A percentile compares a stretch with the other conserved stretches of the same genome.
Conservation (phyloP, 257 asterid species). For the Penstemon barbatus region DNA sequence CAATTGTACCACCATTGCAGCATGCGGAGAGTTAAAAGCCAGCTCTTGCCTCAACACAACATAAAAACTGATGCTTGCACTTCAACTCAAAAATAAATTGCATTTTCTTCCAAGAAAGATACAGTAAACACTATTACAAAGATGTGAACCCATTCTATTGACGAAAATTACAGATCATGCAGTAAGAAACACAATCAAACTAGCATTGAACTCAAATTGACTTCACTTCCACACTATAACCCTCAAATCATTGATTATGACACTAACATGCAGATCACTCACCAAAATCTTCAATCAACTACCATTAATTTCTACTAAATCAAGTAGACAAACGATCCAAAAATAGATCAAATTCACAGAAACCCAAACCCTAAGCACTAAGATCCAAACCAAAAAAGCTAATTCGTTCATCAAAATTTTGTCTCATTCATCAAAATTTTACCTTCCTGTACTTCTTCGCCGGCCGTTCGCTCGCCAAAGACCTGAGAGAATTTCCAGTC, state of each 20-base stretch:
- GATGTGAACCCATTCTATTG: slow-evolving; percentile 28
- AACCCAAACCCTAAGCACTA: slow-evolving; percentile 46
- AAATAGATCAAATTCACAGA: slow-evolving; percentile 37
- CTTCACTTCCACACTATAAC: slow-evolving; percentile 36
- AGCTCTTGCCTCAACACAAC: slow-evolving; percentile 22
- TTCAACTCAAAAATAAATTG: slow-evolving; percentile 20
- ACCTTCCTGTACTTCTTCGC: slow-evolving; percentile 99
- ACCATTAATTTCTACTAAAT: slow-evolving; percentile 20
- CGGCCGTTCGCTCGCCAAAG: slow-evolving; percentile 94
- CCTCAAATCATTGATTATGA: slow-evolving; percentile 25
- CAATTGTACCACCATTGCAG: slow-evolving; percentile 23
- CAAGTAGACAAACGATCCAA: slow-evolving; percentile 33
- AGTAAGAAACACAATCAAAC: slow-evolving; percentile 13
- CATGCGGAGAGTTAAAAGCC: slow-evolving; percentile 23
- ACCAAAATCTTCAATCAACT: slow-evolving; percentile 29
- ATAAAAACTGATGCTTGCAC: slow-evolving; percentile 27
- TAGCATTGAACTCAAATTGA: slow-evolving; percentile 34
- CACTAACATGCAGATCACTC: slow-evolving; percentile 50
- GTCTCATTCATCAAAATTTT: slow-evolving; percentile 31
- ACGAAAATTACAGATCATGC: slow-evolving; percentile 25
- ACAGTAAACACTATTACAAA: slow-evolving; percentile 22
- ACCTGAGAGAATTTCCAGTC: slow-evolving; percentile 99
- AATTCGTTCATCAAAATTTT: slow-evolving; percentile 13
- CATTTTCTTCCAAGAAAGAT: slow-evolving; percentile 19
- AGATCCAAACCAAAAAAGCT: slow-evolving; percentile 37